Evolutionary conservation across 805 yeast genomes (phyloP).

Genomic region (Kockiozyma suomiensis): DNA sequence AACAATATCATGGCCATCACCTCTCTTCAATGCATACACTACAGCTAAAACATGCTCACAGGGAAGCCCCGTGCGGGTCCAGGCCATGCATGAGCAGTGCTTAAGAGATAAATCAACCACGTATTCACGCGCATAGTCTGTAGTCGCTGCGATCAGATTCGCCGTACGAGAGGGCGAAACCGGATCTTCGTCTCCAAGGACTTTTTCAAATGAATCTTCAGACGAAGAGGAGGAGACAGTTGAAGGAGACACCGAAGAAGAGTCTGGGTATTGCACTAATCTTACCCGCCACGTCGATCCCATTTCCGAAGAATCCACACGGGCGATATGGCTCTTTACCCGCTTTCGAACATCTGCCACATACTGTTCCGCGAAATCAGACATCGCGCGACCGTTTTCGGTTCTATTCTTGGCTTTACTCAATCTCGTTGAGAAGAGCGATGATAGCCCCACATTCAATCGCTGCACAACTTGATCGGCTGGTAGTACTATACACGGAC

Average conservation of each 20-base stretch:
- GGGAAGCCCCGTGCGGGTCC: constrained; percentile 20
- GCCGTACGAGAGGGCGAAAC: neutral
- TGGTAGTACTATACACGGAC: constrained; percentile 18
- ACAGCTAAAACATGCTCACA: constrained; percentile 27
- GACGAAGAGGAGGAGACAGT: neutral
- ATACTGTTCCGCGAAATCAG: constrained; percentile 9
- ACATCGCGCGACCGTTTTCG: neutral
- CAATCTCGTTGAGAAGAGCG: constrained; percentile 8
- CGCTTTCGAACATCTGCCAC: neutral
- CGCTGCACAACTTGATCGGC: constrained; percentile 17
- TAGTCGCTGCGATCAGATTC: neutral
- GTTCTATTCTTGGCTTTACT: neutral
- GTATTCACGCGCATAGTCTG: constrained; percentile 11
- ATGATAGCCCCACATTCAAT: constrained; percentile 13
- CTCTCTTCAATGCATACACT: neutral
- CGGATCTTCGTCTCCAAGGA: neutral
- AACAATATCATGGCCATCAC: neutral
- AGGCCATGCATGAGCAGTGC: constrained; percentile 25
- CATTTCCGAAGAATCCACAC: constrained; percentile 6
- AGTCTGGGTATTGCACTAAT: neutral
- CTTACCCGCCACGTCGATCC: constrained; percentile 8
- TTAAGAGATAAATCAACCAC: constrained; percentile 15
- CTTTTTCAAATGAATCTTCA: neutral
- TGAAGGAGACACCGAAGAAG: neutral
- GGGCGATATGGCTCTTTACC: neutral